Base-by-base conservation (phyloP, 2,329 filamentous ascomycete genomes). In the Verruconis gallopava region DNA sequence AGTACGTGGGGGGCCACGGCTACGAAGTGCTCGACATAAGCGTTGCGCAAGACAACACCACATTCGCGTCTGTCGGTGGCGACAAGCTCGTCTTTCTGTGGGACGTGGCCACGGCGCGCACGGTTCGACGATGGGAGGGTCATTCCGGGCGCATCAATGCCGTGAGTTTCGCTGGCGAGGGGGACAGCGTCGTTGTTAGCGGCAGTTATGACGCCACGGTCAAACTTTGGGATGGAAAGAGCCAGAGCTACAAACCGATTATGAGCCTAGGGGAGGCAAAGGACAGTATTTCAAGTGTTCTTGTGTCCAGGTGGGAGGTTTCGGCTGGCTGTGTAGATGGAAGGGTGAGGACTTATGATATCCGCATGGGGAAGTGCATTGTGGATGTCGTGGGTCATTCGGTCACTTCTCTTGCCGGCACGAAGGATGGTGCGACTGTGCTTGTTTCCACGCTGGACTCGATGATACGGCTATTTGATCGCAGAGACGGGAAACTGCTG, bases 51-150 rank as follows among this genome's bases (percentile, higher is more conserved):
- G 80, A 85, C 64, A 98, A 98, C 61, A 74, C 85, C 49, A 77
- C 77, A 34, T 95, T 98, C 59, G 80, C 79, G 6, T 88, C 80
- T n/a, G 75, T 77, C 1, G 91, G 91, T 50, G 91, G 91, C 45
- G 91, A 98, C 65, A 83, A 89, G 51, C 72, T 75, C 47, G 85
- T 94, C 0, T 95, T 95, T 56, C 70, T 95, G 4, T 96, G 91
- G 91, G 91, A 98, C 61, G 91, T 96, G 0, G 71, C 80, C 37
- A 81, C 79, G 2, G 85, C 82, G 14, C 71, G 75, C 51, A 94
- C 89, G 3, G 65, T 82, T 19, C 73, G 84, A 17, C 73, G 91
- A 20, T 91, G 89, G 60, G 49, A 70, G 32, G 81, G 80, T 0
- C 84, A 91, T 61, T 70, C 69, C 2, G 75, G 76, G 35, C 69